These are phyloP conservation scores for Piedraia hortae DNA, from an alignment of 2,329 filamentous ascomycete species.

Conservation along the genomic window DNA sequence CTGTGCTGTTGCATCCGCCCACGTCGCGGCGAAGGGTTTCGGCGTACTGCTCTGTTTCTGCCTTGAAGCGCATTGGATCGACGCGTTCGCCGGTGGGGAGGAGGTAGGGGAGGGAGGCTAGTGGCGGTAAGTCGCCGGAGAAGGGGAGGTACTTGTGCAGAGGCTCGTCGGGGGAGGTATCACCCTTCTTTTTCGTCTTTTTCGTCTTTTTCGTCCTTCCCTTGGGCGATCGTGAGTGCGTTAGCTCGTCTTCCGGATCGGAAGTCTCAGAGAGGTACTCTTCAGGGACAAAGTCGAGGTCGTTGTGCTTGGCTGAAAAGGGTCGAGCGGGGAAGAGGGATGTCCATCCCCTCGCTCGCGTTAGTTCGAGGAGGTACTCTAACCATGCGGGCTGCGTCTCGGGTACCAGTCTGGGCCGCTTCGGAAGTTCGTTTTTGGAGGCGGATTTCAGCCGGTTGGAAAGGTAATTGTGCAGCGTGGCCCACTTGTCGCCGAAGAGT, in stretches of 20 bases:
- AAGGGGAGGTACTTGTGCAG: constrained; percentile 22
- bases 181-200: constrained; percentile 16
- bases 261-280: constrained; percentile 18
- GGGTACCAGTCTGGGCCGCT: constrained; percentile 28
- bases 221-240: constrained; percentile 6
- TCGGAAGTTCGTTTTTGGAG: constrained; percentile 8
- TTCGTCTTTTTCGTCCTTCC: constrained; percentile 10
- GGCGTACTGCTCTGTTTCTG: constrained; percentile 25
- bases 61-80: constrained; percentile 12
- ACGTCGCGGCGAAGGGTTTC: constrained; percentile 31
- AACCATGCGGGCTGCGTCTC: constrained; percentile 48
- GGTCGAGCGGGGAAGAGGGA: constrained; percentile 44
- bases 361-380: constrained; percentile 50
- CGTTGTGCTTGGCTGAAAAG: constrained; percentile 49
- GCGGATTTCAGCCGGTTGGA: constrained; percentile 26
- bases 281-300: constrained; percentile 46
- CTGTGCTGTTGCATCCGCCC: constrained; percentile 32
- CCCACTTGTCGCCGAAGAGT: constrained; percentile 66
- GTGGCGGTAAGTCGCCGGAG: constrained; percentile 19
- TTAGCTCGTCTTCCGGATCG: constrained; percentile 13
- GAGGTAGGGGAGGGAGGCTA: constrained; percentile 29
- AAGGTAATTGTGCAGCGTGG: constrained; percentile 58
- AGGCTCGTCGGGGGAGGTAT: constrained; percentile 22
- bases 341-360: constrained; percentile 47
- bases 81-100: constrained; percentile 33